Percentiles rank a stretch among this genome's conserved stretches.
These are phyloP conservation scores for Phialophora verrucosa DNA, from an alignment of 2,329 filamentous ascomycete species.

Conservation along the genomic window DNA sequence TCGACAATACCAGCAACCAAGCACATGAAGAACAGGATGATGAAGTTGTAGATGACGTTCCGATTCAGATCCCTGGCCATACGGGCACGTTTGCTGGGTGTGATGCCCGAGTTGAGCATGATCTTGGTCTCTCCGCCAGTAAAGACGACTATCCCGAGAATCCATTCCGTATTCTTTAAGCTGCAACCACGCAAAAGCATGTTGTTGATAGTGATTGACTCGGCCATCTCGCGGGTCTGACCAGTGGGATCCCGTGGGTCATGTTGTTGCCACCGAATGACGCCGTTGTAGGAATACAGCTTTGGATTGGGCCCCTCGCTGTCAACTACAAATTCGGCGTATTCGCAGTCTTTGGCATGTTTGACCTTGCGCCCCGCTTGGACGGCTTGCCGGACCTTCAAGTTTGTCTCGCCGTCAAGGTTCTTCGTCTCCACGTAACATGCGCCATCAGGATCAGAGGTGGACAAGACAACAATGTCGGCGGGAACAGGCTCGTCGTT, in stretches of 20 bases:
- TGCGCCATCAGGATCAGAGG: constrained; percentile 89
- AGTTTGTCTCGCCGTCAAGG: constrained; percentile 93
- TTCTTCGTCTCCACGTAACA: constrained; percentile 99
- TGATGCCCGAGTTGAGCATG: constrained; percentile 97
- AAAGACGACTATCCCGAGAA: constrained; percentile 88
- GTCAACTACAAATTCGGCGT: constrained; percentile 83
- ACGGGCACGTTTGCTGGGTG: constrained; percentile 88
- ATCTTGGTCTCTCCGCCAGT: constrained; percentile 98
- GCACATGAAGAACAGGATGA: constrained; percentile 88
- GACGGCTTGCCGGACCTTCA: constrained; percentile 91
- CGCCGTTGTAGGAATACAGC: constrained; percentile 91
- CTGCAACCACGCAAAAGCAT: constrained; percentile 91
- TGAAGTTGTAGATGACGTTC: constrained; percentile 96
- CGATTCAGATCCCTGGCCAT: constrained; percentile 94
- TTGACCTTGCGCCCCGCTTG: constrained; percentile 81
- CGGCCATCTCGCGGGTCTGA: constrained; percentile 77
- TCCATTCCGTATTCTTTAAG: constrained; percentile 94
- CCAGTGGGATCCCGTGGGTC: constrained; percentile 67
- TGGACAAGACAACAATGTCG: constrained; percentile 89
- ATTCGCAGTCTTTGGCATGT: constrained; percentile 91
- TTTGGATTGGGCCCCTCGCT: constrained; percentile 93
- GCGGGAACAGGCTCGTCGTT: constrained; percentile 95
- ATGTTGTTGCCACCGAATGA: constrained; percentile 82
- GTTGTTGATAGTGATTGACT: constrained; percentile 95
- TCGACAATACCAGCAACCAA: constrained; percentile 82